These are phyloP conservation scores for Termitomyces bulborhizus DNA, from an alignment of 768 basidiomycete genomes.

Conservation along the genomic window DNA sequence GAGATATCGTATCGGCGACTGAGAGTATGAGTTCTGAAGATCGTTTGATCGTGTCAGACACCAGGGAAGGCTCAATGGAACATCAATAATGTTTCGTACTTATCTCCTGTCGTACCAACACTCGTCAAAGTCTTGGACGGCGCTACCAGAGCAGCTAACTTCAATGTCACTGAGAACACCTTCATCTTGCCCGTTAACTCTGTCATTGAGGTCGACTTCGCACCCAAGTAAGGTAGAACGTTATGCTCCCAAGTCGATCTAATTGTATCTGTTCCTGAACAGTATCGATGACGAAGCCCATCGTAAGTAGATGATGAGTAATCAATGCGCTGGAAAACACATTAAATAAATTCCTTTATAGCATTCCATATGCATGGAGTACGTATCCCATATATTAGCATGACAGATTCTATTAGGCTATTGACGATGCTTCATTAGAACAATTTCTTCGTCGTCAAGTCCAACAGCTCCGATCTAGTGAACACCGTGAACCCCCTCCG, in stretches of 20 bases:
- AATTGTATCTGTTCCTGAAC: background rate
- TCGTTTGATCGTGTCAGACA: conserved; percentile 4
- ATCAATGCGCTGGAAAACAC: no score
- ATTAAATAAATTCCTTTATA: background rate
- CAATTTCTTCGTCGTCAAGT: conserved; percentile 34
- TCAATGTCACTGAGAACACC: conserved; percentile 29
- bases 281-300: conserved; percentile 23
- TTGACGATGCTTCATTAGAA: conserved; percentile 17
- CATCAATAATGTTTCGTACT: conserved; percentile 26
- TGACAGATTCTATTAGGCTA: background rate
- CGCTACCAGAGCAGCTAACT: conserved; percentile 18
- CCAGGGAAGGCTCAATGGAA: conserved; percentile 21
- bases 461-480: conserved; percentile 20
- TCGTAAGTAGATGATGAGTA: conserved; percentile 11
- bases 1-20: background rate
- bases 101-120: conserved; percentile 22
- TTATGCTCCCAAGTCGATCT: background rate
- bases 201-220: conserved; percentile 32
- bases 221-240: conserved; percentile 14
- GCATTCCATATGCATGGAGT: conserved; percentile 28
- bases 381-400: background rate
- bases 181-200: conserved; percentile 31
- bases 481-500: conserved; percentile 44
- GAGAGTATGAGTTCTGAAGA: background rate
- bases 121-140: conserved; percentile 31